Evolutionary conservation across 2,329 filamentous ascomycete species (phyloP), one percentile per base, ranked within the genome.

Genomic region (Boeremia lycopersici): DNA sequence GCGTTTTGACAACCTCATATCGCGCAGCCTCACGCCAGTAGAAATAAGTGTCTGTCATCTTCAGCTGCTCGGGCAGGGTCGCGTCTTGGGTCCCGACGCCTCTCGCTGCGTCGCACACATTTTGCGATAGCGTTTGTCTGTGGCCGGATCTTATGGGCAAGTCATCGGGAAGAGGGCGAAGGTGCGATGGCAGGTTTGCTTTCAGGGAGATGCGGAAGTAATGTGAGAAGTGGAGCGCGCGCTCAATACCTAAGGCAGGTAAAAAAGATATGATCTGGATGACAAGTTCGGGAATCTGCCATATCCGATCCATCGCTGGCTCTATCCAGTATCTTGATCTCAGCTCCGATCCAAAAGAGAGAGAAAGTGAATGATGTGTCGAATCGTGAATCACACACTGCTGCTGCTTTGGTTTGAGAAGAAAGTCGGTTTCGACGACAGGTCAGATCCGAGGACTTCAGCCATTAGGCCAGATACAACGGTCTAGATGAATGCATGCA

Each of bases 201-300:
- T 45, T 52, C 2, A 64, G 44, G 6, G 38, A 39, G 9, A 34
- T 46, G 30, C 45, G 35, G 34, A 56, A 61, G 38, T 53, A 35
- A 4, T 19, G 52, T 0, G 57, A 59, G 31, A 62, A 38, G 5
- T 44, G 23, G 33, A 53, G 43, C 29, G 43, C 53, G 6, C 13
- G 31, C 2, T 29, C 3, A 2, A 64, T 44, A 13, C 48, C 46
- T 2, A 19, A 6, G 5, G 40, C 48, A 4, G 57, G 43, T 1
- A 64, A 47, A 23, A 48, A 59, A 10, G 58, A 54, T 3, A 57
- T 15, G 17, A 64, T 57, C 0, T 57, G 44, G 4, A 58, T 13
- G 19, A 63, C 48, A 4, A 64, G 38, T 44, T 63, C 62, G n/a
- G 57, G 60, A 34, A 61, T 60, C 19, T 54, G 51, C 36, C 56